A percentile compares a stretch with the other conserved stretches of the same genome.
These are phyloP conservation scores for thale cress (Arabidopsis thaliana) DNA, from an alignment of 345 rosid species.

Conservation along the genomic window TAIR10.1 NC_003075.7:7465001-7465500, in stretches of 20 bases:
- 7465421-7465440: slow-evolving; percentile 80
- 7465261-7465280: slow-evolving; percentile 62
- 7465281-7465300: slow-evolving; percentile 58
- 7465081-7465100: slow-evolving; percentile 1
- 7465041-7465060: neutral
- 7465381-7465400: slow-evolving; percentile 83
- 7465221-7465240: slow-evolving; percentile 76
- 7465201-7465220: slow-evolving; percentile 48
- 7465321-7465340: slow-evolving; percentile 70
- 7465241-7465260: slow-evolving; percentile 59
- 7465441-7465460: slow-evolving; percentile 78
- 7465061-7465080: neutral
- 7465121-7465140: neutral
- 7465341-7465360: slow-evolving; percentile 65
- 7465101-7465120: neutral
- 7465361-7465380: slow-evolving; percentile 58
- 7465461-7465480: slow-evolving; percentile 90
- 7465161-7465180: slow-evolving; percentile 2
- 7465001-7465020: neutral
- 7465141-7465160: no score
- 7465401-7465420: slow-evolving; percentile 93
- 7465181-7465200: slow-evolving; percentile 26
- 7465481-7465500: slow-evolving; percentile 75
- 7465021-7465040: neutral
- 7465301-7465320: slow-evolving; percentile 65